These are phyloP conservation scores for Penicillium egyptiacum DNA, from an alignment of 495 filamentous ascomycete genomes.

Conservation along the genomic window DNA sequence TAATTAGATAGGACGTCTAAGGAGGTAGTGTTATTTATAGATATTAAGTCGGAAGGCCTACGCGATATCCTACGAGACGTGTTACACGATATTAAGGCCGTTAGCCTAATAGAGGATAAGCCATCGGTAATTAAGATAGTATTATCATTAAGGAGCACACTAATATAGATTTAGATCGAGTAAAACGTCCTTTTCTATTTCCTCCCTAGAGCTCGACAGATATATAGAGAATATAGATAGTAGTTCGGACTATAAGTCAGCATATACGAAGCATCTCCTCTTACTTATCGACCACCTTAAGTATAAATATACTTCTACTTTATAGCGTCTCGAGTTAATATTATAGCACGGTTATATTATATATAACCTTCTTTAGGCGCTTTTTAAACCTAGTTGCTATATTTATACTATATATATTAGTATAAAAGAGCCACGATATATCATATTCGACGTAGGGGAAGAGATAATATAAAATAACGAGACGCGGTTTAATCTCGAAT, in stretches of 20 bases:
- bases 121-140: conserved; percentile 23
- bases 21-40: conserved; percentile 23
- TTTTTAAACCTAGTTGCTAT: conserved; percentile 27
- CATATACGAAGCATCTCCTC: conserved; percentile 31
- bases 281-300: conserved; percentile 44
- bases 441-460: conserved; percentile 70
- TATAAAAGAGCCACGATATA: conserved; percentile 41
- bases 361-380: conserved; percentile 32
- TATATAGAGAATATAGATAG: conserved; percentile 12
- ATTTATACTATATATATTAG: conserved; percentile 39
- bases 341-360: conserved; percentile 37
- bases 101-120: conserved; percentile 32
- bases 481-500: conserved; percentile 37
- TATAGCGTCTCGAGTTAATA: conserved; percentile 37
- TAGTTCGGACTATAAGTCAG: conserved; percentile 11
- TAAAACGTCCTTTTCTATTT: conserved; percentile 36
- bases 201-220: conserved; percentile 32
- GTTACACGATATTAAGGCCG: conserved; percentile 29
- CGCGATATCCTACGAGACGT: conserved; percentile 32
- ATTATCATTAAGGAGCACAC: conserved; percentile 10
- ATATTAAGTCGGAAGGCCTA: conserved; percentile 34
- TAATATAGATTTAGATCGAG: conserved; percentile 29
- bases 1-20: conserved; percentile 26
- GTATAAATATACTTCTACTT: conserved; percentile 34
- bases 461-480: conserved; percentile 24